phyloP scores from a whole-genome alignment of 352 stramenopile species.

The Globisporangium recalcitrans region DNA sequence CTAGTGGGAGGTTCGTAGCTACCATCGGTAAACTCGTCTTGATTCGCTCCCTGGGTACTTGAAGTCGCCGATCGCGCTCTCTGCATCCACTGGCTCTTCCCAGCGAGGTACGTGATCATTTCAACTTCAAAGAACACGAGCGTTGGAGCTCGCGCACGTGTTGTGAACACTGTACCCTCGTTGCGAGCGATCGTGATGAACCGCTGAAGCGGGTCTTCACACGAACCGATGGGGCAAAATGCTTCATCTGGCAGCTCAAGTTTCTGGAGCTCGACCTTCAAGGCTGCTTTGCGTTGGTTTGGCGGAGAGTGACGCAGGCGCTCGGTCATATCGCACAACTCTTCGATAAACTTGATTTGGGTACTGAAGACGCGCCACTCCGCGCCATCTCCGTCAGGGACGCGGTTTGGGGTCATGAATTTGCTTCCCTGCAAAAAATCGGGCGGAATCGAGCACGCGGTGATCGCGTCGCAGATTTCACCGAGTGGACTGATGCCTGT shows the following conservation, averaged over 20 bases:
- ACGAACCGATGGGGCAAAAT: constrained; percentile 68
- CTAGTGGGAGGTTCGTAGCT: background rate
- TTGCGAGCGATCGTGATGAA: constrained; percentile 57
- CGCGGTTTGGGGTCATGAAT: constrained; percentile 15
- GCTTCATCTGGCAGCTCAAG: constrained; percentile 50
- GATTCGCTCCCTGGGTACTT: background rate
- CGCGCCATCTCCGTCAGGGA: constrained; percentile 13
- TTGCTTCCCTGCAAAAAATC: constrained; percentile 40
- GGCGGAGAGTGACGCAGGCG: constrained; percentile 50
- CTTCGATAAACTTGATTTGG: constrained; percentile 65
- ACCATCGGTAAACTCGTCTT: background rate
- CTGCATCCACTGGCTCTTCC: constrained; percentile 55
- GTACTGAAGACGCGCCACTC: constrained; percentile 54
- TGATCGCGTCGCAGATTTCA: constrained; percentile 54
- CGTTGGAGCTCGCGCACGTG: constrained; percentile 72
- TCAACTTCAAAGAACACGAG: constrained; percentile 85
- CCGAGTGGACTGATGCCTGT: constrained; percentile 32
- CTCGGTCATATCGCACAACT: constrained; percentile 76
- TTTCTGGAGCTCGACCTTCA: constrained; percentile 54
- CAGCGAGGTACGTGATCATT: constrained; percentile 27
- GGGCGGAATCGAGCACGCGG: constrained; percentile 34
- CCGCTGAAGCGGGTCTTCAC: constrained; percentile 52
- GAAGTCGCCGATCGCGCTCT: constrained; percentile 31
- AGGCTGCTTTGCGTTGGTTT: constrained; percentile 51
- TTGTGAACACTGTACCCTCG: constrained; percentile 86